Evolutionary conservation across 202 grass and related monocot species (phyloP), one percentile per base, ranked within the genome.

Genomic region (Dendrocalamus latiflorus): DNA sequence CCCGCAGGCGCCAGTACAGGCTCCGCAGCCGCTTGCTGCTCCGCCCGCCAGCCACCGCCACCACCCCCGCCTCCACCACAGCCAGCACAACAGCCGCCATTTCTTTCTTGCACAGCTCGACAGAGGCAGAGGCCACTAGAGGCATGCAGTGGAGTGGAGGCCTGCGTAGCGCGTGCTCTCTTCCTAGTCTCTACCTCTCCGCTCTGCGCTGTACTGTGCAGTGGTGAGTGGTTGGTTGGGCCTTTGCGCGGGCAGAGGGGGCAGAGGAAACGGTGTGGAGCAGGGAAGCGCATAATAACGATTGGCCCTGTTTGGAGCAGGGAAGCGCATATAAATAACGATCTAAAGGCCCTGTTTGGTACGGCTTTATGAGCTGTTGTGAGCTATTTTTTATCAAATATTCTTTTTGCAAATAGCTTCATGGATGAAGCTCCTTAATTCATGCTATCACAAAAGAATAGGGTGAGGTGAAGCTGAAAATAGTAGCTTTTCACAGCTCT

Each of bases 51-150:
- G 89, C 87, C 64, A 72, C 70, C 59, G 80, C 80, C 66, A 90
- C 77, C 9, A 87, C 79, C 13, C 76, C 91, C 0, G 87, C 87
- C 81, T 89, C 91, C 38, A 89, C 91, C 9, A 80, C 89, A 57
- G 89, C 89, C 64, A 89, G 77, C 73, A 87, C 77, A 3, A n/a
- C n/a, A n/a, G 28, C 80, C 75, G 86, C 65, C 89, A 91, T 94
- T 33, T 17, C 22, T 25, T 55, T 26, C 13, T 21, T 44, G 62
- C 61, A 15, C 45, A 5, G 20, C 12, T 75, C 53, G 36, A n/a
- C 16, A 26, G 28, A n/a, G 12, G 10, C 1, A 14, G n/a, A 21
- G 14, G 8, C 9, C 14, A 25, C 66, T 70, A 81, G 51, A 8
- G 18, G 51, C 65, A 45, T 58, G 53, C 20, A 55, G 8, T 14